Conservation (phyloP, 2,329 filamentous ascomycete species). For the Fusarium sacchari region DNA sequence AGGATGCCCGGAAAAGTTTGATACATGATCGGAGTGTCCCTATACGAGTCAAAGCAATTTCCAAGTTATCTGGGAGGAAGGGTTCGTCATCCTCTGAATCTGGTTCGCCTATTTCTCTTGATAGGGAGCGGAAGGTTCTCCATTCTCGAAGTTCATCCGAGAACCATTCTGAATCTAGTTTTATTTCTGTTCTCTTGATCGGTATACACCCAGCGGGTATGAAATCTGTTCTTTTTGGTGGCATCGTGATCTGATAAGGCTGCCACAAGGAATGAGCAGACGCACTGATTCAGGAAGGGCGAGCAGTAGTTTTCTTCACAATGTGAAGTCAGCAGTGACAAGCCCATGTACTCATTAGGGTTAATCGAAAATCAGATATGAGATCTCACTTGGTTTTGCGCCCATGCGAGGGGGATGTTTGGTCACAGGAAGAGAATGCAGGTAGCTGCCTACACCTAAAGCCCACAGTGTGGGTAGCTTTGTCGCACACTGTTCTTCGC, state of each 20-base stretch:
- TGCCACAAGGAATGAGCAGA: background rate
- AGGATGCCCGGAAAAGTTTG: conserved; percentile 50
- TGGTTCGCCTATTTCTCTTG: conserved; percentile 4
- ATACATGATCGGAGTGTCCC: conserved; percentile 38
- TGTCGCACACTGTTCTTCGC: background rate
- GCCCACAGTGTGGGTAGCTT: background rate
- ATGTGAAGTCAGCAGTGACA: background rate
- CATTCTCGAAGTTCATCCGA: conserved; percentile 36
- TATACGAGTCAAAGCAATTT: conserved; percentile 44
- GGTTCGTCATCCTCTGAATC: background rate
- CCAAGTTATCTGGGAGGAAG: conserved; percentile 36
- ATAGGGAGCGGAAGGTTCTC: conserved; percentile 42
- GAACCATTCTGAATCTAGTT: conserved; percentile 25
- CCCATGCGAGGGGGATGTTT: background rate
- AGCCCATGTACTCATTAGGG: background rate
- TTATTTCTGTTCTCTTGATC: conserved; percentile 39
- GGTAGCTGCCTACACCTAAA: conserved; percentile 1
- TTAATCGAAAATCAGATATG: background rate
- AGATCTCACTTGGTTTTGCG: background rate
- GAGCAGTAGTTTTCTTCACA: background rate
- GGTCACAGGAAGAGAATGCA: background rate
- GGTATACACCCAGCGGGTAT: conserved; percentile 55
- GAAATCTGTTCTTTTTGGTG: conserved; percentile 40
- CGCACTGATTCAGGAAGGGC: background rate
- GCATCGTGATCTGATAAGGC: conserved; percentile 22